Base-by-base conservation (phyloP, 1,284 basidiomycete species). In the Rhodotorula sp. region DNA sequence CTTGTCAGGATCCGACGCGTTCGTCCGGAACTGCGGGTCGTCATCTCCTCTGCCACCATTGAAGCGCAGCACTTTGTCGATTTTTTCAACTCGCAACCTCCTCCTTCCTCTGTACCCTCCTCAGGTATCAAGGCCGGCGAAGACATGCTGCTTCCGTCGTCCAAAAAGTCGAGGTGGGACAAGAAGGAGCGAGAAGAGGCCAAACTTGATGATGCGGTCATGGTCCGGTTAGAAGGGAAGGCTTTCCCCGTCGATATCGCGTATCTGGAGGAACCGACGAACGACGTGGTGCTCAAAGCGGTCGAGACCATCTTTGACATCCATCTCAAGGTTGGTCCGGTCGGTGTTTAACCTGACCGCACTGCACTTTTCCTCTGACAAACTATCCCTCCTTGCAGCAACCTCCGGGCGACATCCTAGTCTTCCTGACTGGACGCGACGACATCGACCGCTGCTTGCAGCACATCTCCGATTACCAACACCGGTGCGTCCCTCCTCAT, bases 31-130 rank as follows among this genome's bases (percentile, higher is more conserved):
- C 86, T 99, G 58, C 86, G 97, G 31, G 84, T 99, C 34, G 89
- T 99, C 57, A 88, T 99, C 48, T 95, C 94, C 5, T 97, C 94
- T 7, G 97, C 97, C 2, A 99, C 95, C 1, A 87, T 98, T 28
- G 95, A 98, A 80, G 95, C 93, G 50, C 86, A 88, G 60, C 87
- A 89, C 18, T 93, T 99, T 77, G 82, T 90, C 54, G 89, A 95
- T 65, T 98, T 95, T 81, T 98, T 98, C 81, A 88, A 88, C 56
- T 83, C 80, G 38, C 31, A 38, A 16, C 52, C 67, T 2, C 58
- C 61, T 5, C 65, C 66, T 12, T 56, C 68, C 2, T 49, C 66
- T 18, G 18, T 57, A 19, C 54, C 68, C 4, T 67, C 69, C 3
- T 64, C 64, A 6, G 60, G 63, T 15, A 12, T 68, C 59, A 67